Percentiles rank a stretch among this genome's conserved stretches.
phyloP scores from a whole-genome alignment of 2,329 filamentous ascomycete species.

The Fusarium succisae region DNA sequence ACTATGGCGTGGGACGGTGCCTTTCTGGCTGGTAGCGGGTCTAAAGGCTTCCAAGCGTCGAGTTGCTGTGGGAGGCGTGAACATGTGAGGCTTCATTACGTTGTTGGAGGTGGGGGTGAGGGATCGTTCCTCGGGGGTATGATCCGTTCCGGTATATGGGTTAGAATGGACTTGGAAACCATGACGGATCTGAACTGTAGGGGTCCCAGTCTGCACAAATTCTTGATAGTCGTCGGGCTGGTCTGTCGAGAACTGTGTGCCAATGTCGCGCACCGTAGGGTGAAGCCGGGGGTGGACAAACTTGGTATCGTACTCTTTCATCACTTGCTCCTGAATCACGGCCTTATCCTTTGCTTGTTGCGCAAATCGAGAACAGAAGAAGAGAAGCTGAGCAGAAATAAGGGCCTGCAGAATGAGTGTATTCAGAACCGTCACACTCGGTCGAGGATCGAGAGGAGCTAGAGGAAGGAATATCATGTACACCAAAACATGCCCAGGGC shows the following conservation, averaged over 20 bases:
- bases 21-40: slow-evolving; percentile 42
- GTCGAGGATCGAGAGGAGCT: slow-evolving; percentile 76
- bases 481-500: slow-evolving; percentile 89
- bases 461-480: slow-evolving; percentile 91
- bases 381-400: slow-evolving; percentile 79
- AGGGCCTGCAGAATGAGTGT: slow-evolving; percentile 79
- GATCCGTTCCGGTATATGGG: slow-evolving; percentile 69
- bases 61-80: slow-evolving; percentile 52
- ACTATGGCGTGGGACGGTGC: slow-evolving; percentile 47
- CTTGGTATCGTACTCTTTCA: slow-evolving; percentile 96
- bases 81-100: slow-evolving; percentile 53
- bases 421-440: slow-evolving; percentile 86
- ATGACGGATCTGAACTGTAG: slow-evolving; percentile 72
- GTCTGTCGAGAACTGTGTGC: slow-evolving; percentile 75
- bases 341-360: slow-evolving; percentile 87
- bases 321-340: slow-evolving; percentile 88
- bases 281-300: slow-evolving; percentile 92
- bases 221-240: slow-evolving; percentile 54
- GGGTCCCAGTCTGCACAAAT: slow-evolving; percentile 60
- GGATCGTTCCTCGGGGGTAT: slow-evolving; percentile 59
- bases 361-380: slow-evolving; percentile 77
- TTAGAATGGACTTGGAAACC: slow-evolving; percentile 86
- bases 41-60: slow-evolving; percentile 50
- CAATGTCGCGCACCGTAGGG: slow-evolving; percentile 78
- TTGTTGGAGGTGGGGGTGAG: slow-evolving; percentile 49